Evolutionary conservation across 148 eudicot species (phyloP).

Genomic region (Selenicereus undatus): DNA sequence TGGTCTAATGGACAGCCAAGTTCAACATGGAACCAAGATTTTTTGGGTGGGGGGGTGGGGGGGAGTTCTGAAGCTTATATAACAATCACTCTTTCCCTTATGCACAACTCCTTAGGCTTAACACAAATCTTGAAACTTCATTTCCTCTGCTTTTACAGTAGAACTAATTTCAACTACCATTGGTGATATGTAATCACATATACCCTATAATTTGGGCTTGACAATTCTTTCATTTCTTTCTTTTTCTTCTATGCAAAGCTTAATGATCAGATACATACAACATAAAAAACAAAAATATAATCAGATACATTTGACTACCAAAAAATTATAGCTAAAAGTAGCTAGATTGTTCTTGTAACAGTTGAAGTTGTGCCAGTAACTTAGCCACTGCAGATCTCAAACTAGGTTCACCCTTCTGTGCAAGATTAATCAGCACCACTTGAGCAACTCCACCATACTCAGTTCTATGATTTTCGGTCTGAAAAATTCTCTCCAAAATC

Average conservation of each 20-base stretch:
- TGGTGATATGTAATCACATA: background rate
- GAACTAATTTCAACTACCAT: background rate
- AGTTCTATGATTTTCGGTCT: constrained; percentile 44
- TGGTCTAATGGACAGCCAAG: too few relatives aligned
- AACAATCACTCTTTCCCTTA: too few relatives aligned
- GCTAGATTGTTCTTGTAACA: constrained; percentile 77
- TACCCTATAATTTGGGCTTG: background rate
- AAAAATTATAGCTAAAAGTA: constrained; percentile 42
- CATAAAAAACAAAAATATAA: background rate
- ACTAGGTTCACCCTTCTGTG: constrained; percentile 62
- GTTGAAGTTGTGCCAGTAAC: constrained; percentile 73
- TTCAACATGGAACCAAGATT: too few relatives aligned
- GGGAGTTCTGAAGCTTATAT: too few relatives aligned
- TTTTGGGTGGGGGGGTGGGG: too few relatives aligned
- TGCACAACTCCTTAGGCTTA: background rate
- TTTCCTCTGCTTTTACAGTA: background rate
- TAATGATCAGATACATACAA: background rate
- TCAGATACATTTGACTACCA: background rate
- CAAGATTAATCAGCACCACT: constrained; percentile 56
- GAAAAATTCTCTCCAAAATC: constrained; percentile 70
- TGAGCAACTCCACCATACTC: constrained; percentile 65
- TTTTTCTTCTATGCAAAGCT: background rate
- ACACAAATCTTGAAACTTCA: background rate
- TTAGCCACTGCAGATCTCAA: constrained; percentile 59
- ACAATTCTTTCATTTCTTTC: background rate